Conservation (phyloP, 768 basidiomycete genomes). For the Mycena galericulata region DNA sequence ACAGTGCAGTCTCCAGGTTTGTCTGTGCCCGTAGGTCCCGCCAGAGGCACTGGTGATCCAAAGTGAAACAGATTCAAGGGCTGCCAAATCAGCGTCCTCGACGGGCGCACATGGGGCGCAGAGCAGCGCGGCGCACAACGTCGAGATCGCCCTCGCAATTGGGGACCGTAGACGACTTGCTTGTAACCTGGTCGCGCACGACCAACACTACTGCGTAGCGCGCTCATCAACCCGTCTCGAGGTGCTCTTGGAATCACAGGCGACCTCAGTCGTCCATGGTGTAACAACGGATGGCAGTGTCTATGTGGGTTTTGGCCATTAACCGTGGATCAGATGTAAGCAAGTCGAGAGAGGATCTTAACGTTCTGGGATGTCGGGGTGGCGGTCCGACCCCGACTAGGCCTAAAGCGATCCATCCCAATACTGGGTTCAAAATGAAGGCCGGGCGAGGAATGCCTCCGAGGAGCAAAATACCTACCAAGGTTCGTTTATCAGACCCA, state of each 20-base stretch:
- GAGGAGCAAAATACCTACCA: background rate
- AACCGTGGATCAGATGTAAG: background rate
- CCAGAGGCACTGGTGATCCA: background rate
- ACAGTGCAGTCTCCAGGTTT: background rate
- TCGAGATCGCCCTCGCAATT: background rate
- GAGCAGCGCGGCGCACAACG: background rate
- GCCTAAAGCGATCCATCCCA: background rate
- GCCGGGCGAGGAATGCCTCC: background rate
- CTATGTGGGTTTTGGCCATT: background rate
- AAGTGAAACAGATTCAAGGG: conserved; percentile 17
- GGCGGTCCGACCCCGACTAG: conserved; percentile 1
- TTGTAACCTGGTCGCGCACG: conserved; percentile 6
- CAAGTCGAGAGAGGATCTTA: background rate
- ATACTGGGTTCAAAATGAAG: background rate
- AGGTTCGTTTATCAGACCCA: background rate
- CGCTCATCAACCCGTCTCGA: conserved; percentile 5
- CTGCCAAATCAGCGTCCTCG: background rate
- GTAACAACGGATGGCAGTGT: conserved; percentile 1
- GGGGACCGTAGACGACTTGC: background rate
- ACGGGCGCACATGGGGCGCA: background rate
- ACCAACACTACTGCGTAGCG: background rate
- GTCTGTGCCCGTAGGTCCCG: conserved; percentile 19
- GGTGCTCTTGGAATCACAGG: background rate
- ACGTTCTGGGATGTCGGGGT: background rate
- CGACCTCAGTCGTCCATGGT: background rate